These are phyloP conservation scores for Tylopilus sp. DNA, from an alignment of 1,284 basidiomycete species.

Conservation along the genomic window DNA sequence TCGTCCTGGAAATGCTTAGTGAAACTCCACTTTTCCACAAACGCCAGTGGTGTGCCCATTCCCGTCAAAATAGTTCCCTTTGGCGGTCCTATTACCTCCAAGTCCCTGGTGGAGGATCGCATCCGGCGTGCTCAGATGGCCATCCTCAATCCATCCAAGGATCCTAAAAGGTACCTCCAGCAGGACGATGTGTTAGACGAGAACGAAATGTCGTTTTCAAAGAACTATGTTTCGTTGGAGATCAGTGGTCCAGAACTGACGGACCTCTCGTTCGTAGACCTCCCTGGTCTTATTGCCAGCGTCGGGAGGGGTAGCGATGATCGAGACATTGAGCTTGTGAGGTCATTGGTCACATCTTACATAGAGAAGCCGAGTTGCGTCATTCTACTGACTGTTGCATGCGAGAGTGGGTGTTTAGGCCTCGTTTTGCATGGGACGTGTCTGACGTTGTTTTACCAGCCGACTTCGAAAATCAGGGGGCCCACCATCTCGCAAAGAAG, in stretches of 20 bases:
- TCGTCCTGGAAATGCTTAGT: constrained; percentile 57
- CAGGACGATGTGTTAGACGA: constrained; percentile 33
- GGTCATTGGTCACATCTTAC: constrained; percentile 52
- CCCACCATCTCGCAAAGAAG: constrained; percentile 51
- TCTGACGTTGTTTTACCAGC: constrained; percentile 38
- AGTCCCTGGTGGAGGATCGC: constrained; percentile 54
- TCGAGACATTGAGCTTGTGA: constrained; percentile 60
- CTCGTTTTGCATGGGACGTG: not conserved
- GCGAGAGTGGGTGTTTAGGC: constrained; percentile 52
- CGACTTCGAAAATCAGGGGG: constrained; percentile 73
- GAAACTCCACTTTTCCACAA: constrained; percentile 49
- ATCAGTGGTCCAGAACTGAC: constrained; percentile 63
- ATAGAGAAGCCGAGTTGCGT: constrained; percentile 62
- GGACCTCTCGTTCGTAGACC: constrained; percentile 62
- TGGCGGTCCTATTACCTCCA: constrained; percentile 49
- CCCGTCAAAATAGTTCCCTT: constrained; percentile 44
- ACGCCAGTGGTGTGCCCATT: constrained; percentile 41
- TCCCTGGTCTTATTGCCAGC: constrained; percentile 59
- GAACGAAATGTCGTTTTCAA: constrained; percentile 53
- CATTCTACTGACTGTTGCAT: constrained; percentile 65
- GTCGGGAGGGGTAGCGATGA: constrained; percentile 46
- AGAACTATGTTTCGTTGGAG: constrained; percentile 58
- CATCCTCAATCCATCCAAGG: constrained; percentile 56
- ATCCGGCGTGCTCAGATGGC: constrained; percentile 68
- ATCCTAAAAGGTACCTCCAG: constrained; percentile 38